Base-by-base conservation (phyloP, 2,329 filamentous ascomycete genomes). In the Colletotrichum caudatum region DNA sequence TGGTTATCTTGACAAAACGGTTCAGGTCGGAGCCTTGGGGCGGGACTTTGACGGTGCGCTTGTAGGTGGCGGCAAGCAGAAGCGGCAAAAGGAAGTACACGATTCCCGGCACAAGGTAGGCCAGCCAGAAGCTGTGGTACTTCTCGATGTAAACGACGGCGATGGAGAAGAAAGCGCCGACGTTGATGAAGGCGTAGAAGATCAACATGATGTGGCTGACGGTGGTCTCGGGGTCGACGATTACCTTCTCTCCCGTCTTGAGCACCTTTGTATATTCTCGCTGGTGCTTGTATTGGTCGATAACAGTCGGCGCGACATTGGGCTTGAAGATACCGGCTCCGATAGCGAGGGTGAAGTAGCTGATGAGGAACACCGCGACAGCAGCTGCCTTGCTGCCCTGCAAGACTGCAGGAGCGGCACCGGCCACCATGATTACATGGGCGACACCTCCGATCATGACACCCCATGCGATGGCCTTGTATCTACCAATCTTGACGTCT, bases 251-350 rank as follows among this genome's bases (percentile, higher is more conserved):
- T 23, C 91, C 91, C 3, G 81, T 87, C 53, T 77, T 77, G 12
- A 86, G 84, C 39, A 86, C 87, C 5, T 87, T 88, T 29, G 86
- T 84, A 20, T 72, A 71, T 41, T 69, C 56, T 7, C 48, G 48
- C 8, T 72, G 66, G 50, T 72, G 70, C 3, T 82, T 85, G 76
- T 91, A 87, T 76, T 93, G 91, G 74, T 93, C 91, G 14, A 91
- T 88, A 37, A 93, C 86, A 23, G 92, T 81, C 0, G 91, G 90
- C 0, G 90, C 89, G 48, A 94, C 90, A 74, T 93, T 94, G 50
- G 90, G 83, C 83, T 94, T 94, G 85, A 94, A 93, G 80, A 85
- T 84, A 73, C 82, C 92, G 9, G 91, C 92, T 60, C 92, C 92
- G 14, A 94, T 76, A 6, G 84, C 79, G 7, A 86, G 78, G 29